Evolutionary conservation across 176 grass and related monocot species (phyloP), one percentile per base, ranked within the genome.

Genomic region (Lolium multiflorum): DNA sequence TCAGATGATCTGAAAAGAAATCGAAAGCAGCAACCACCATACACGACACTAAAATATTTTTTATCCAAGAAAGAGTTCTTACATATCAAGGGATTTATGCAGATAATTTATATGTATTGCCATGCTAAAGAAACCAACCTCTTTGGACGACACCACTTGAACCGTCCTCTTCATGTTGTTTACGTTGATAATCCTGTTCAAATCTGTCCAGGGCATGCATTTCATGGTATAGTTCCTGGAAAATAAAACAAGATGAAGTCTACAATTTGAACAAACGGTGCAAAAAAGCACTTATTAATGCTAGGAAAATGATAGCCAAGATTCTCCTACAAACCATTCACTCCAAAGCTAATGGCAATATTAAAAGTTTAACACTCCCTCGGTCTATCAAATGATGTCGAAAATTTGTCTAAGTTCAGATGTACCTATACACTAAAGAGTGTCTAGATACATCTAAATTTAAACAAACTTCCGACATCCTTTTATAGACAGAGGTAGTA

Each of bases 201-300:
- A 94, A 96, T 94, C 94, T 94, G 95, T 99, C 97, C 85, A 96
- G 86, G 25, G 97, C 89, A 91, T 99, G 97, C 70, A 99, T 91
- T 86, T 99, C 97, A 82, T 99, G 97, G 77, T 99, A 99, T 81
- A 99, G 51, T 91, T 99, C 94, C 97, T 99, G 83, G n/a, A 82
- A 86, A n/a, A 73, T 55, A 68, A 80, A 84, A n/a, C 49, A 47
- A 66, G 52, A 9, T 70, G 39, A 79, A 77, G 18, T 71, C 5
- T 24, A 87, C 26, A 72, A 38, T 82, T 83, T 35, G 37, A 86
- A 87, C 28, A 67, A 56, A 55, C 37, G 49, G n/a, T 71, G 31
- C 72, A 77, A 86, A 82, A 86, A 7, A 77, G 49, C 59, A 44
- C 1, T 26, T 26, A 69, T 60, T 76, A 24, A 67, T 74, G 56